Evolutionary conservation across 495 filamentous ascomycete species (phyloP).

Genomic region (Aspergillus olivimuriae): DNA sequence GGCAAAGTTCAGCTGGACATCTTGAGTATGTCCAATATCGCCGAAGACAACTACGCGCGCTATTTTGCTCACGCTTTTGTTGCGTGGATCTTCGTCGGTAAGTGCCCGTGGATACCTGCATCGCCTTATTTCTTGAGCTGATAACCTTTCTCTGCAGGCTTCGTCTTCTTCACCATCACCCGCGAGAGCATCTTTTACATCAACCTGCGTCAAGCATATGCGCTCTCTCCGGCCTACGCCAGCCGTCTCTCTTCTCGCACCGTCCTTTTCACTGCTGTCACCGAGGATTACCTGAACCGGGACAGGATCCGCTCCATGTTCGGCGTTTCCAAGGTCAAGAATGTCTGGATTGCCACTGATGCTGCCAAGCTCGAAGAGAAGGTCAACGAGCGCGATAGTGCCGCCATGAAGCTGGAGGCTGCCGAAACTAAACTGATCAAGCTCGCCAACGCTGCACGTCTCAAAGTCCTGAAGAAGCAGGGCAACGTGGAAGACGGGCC

Average conservation of each 20-base stretch:
- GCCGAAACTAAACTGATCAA: constrained; percentile 86
- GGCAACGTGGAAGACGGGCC: constrained; percentile 41
- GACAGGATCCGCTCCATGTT: constrained; percentile 72
- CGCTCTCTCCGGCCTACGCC: constrained; percentile 80
- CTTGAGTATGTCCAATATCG: constrained; percentile 70
- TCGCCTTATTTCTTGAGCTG: constrained; percentile 1
- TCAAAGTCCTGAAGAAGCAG: constrained; percentile 70
- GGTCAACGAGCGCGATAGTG: constrained; percentile 77
- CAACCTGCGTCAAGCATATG: constrained; percentile 92
- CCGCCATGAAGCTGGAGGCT: constrained; percentile 78
- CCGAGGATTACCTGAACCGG: constrained; percentile 64
- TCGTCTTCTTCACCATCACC: constrained; percentile 83
- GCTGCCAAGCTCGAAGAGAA: constrained; percentile 75
- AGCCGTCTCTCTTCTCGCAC: constrained; percentile 89
- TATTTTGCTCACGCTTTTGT: constrained; percentile 74
- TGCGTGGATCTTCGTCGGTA: constrained; percentile 69
- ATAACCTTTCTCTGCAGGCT: constrained; percentile 36
- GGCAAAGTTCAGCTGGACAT: constrained; percentile 64
- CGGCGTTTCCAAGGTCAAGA: constrained; percentile 63
- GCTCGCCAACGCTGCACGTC: constrained; percentile 68
- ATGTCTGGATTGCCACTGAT: constrained; percentile 80
- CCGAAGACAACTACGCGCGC: constrained; percentile 44
- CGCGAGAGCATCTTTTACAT: constrained; percentile 91
- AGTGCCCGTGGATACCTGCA: constrained; percentile 6
- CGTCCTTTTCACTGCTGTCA: constrained; percentile 86